phyloP scores from a whole-genome alignment of 1,284 basidiomycete species.

The Phylloporus sp. region DNA sequence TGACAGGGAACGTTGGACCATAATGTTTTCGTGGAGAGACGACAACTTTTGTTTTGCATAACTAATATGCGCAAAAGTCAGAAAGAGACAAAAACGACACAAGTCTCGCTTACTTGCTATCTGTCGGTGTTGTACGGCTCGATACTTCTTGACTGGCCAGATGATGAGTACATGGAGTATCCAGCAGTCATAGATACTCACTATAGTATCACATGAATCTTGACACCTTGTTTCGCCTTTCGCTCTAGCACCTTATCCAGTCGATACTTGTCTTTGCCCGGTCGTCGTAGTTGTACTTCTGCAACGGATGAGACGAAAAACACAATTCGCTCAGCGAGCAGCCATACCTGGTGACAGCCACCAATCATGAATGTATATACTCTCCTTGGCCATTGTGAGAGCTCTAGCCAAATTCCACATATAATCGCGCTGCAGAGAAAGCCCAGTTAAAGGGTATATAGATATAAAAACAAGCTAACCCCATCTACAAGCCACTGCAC shows the following conservation, averaged over 20 bases:
- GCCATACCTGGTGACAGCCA: slow-evolving; percentile 84
- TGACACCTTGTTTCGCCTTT: slow-evolving; percentile 96
- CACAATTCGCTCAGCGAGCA: background rate
- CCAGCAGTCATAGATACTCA: slow-evolving; percentile 45
- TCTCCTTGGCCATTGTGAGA: slow-evolving; percentile 88
- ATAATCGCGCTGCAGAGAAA: slow-evolving; percentile 78
- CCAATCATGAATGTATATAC: slow-evolving; percentile 95
- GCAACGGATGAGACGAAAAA: slow-evolving; percentile 19
- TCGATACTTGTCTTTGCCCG: slow-evolving; percentile 86
- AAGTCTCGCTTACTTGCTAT: slow-evolving; percentile 74
- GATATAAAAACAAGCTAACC: slow-evolving; percentile 52
- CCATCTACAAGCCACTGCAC: slow-evolving; percentile 99
- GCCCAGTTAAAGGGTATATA: background rate
- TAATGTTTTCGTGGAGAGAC: slow-evolving; percentile 89
- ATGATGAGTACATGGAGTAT: slow-evolving; percentile 8
- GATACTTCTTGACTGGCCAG: slow-evolving; percentile 89
- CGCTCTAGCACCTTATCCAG: slow-evolving; percentile 88
- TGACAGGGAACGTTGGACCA: slow-evolving; percentile 96
- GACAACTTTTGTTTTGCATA: slow-evolving; percentile 93
- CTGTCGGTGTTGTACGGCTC: slow-evolving; percentile 93
- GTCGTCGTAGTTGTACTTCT: slow-evolving; percentile 88
- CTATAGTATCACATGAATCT: slow-evolving; percentile 97
- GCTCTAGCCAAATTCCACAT: slow-evolving; percentile 98
- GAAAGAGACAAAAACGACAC: slow-evolving; percentile 4
- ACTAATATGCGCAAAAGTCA: slow-evolving; percentile 48